A percentile compares a stretch with the other conserved stretches of the same genome.
These are phyloP conservation scores for Amylostereum chailletii DNA, from an alignment of 1,284 basidiomycete species.

Conservation along the genomic window DNA sequence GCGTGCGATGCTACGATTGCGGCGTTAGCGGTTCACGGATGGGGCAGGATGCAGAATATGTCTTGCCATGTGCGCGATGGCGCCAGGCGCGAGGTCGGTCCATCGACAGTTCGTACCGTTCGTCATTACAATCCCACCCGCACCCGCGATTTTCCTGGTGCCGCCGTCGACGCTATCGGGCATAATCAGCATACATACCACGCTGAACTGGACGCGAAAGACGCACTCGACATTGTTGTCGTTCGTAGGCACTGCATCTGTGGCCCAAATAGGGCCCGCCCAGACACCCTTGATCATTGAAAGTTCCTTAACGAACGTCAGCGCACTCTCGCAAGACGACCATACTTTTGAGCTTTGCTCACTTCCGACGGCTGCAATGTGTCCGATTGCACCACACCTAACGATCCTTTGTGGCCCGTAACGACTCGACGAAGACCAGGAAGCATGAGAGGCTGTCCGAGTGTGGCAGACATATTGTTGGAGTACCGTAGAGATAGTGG, in stretches of 20 bases:
- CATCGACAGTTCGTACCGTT: constrained; percentile 40
- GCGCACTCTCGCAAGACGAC: too few relatives aligned
- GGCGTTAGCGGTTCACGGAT: background rate
- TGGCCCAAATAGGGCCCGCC: constrained; percentile 37
- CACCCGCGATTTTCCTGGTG: constrained; percentile 27
- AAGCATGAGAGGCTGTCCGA: constrained; percentile 11
- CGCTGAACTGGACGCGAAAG: background rate
- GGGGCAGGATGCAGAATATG: background rate
- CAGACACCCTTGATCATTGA: constrained; percentile 9
- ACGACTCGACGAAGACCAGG: constrained; percentile 38
- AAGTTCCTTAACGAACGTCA: too few relatives aligned
- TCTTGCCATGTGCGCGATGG: constrained; percentile 39
- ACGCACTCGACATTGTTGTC: constrained; percentile 42
- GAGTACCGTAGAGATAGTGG: too few relatives aligned
- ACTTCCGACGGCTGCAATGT: constrained; percentile 2
- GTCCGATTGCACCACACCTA: constrained; percentile 22
- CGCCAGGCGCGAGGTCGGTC: constrained; percentile 51
- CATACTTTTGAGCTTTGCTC: background rate
- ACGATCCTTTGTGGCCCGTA: constrained; percentile 30
- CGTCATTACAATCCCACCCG: constrained; percentile 35
- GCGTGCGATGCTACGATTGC: constrained; percentile 30
- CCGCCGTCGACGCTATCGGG: constrained; percentile 41
- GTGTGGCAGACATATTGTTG: background rate
- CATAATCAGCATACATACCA: background rate
- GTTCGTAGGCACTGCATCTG: constrained; percentile 40